A percentile compares a stretch with the other conserved stretches of the same genome.
Evolutionary conservation across 2,329 filamentous ascomycete species (phyloP).

Genomic region (Coniosporium tulheliwenetii): DNA sequence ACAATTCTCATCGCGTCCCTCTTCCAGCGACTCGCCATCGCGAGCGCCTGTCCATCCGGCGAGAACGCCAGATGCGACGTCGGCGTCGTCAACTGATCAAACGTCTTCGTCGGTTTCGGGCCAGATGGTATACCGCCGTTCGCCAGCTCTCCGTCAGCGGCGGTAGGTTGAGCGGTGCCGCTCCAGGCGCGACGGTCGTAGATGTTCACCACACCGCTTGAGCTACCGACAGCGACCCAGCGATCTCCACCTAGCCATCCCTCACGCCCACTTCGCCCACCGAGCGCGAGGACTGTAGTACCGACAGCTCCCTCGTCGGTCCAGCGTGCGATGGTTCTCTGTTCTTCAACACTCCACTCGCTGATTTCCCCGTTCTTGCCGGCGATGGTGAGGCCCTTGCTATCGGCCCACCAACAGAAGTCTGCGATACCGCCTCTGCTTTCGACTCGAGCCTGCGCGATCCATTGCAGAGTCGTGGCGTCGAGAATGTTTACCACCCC

Average conservation of each 20-base stretch:
- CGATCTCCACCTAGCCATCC: conserved; percentile 56
- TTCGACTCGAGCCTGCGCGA: conserved; percentile 67
- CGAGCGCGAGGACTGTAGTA: conserved; percentile 67
- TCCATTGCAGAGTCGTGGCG: conserved; percentile 71
- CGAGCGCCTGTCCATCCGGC: conserved; percentile 77
- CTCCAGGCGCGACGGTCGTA: conserved; percentile 64
- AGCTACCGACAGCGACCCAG: conserved; percentile 80
- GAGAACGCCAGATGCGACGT: conserved; percentile 69
- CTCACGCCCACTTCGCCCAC: conserved; percentile 46
- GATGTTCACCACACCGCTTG: conserved; percentile 78
- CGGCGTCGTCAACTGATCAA: conserved; percentile 80
- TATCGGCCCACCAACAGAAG: conserved; percentile 83
- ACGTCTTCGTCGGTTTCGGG: conserved; percentile 55
- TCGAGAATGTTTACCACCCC: conserved; percentile 78
- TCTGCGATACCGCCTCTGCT: conserved; percentile 73
- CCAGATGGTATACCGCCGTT: conserved; percentile 41
- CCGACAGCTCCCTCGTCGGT: conserved; percentile 78
- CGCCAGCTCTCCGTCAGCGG: conserved; percentile 10
- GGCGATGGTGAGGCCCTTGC: conserved; percentile 65
- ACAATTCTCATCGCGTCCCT: conserved; percentile 75
- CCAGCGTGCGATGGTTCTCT: conserved; percentile 67
- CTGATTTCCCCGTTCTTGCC: conserved; percentile 81
- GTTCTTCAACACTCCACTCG: conserved; percentile 62
- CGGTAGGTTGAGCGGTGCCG: conserved; percentile 5
- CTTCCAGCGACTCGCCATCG: conserved; percentile 75